Evolutionary conservation across 768 basidiomycete genomes (phyloP).

Genomic region (Lentinus brumalis): DNA sequence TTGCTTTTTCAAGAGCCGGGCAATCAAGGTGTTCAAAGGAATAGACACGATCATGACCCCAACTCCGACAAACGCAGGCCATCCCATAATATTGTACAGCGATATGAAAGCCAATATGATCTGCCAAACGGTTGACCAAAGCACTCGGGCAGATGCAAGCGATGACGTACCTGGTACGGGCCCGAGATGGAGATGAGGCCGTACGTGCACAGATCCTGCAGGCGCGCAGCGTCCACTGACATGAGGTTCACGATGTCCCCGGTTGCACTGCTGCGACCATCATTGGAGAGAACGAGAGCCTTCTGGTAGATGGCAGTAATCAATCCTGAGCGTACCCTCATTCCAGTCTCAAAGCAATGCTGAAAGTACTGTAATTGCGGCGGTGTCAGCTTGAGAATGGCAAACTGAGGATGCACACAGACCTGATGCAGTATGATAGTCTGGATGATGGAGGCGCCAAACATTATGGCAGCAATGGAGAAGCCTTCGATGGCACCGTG

Average conservation of each 20-base stretch:
- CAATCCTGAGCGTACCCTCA: constrained; percentile 92
- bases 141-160: not conserved
- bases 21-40: constrained; percentile 74
- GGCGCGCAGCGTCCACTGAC: constrained; percentile 79
- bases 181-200: constrained; percentile 86
- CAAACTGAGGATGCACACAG: constrained; percentile 3
- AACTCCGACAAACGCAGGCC: constrained; percentile 89
- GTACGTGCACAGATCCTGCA: constrained; percentile 82
- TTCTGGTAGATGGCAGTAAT: constrained; percentile 87
- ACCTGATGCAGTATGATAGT: constrained; percentile 83
- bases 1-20: constrained; percentile 68
- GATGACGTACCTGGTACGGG: constrained; percentile 67
- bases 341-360: constrained; percentile 78
- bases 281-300: constrained; percentile 81
- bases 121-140: constrained; percentile 34
- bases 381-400: not conserved
- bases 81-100: constrained; percentile 87
- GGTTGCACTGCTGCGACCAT: constrained; percentile 76
- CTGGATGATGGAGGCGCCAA: constrained; percentile 74
- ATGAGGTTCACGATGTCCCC: constrained; percentile 96
- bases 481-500: constrained; percentile 66
- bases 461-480: constrained; percentile 77
- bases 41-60: constrained; percentile 85
- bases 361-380: constrained; percentile 73
- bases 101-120: constrained; percentile 89